A percentile compares a stretch with the other conserved stretches of the same genome.
phyloP scores from a whole-genome alignment of 2,329 filamentous ascomycete genomes.

The Fusarium ramigenum region DNA sequence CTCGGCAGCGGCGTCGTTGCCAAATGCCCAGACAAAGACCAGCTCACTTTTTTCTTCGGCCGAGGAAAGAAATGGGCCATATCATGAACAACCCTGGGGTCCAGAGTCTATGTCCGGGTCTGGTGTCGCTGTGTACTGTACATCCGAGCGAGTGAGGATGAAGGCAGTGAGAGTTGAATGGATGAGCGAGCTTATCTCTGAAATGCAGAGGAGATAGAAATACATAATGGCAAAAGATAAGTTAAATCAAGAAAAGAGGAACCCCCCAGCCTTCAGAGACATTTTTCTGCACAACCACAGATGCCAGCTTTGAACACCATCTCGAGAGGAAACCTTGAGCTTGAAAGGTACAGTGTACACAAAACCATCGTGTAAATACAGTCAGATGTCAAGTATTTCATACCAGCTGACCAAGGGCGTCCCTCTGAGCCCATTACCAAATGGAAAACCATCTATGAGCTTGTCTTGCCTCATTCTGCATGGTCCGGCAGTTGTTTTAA shows the following conservation, averaged over 20 bases:
- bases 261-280: slow-evolving; percentile 28
- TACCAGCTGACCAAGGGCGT: slow-evolving; percentile 37
- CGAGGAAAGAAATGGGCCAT: slow-evolving; percentile 22
- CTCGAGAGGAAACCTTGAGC: background rate
- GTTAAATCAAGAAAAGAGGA: slow-evolving; percentile 36
- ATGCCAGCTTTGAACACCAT: slow-evolving; percentile 27
- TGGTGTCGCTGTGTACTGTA: slow-evolving; percentile 9
- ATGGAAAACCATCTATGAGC: slow-evolving; percentile 39
- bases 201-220: slow-evolving; percentile 48
- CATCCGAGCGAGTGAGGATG: slow-evolving; percentile 29
- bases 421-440: slow-evolving; percentile 44
- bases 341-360: slow-evolving; percentile 19
- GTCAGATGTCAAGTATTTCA: background rate
- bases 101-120: slow-evolving; percentile 2
- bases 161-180: slow-evolving; percentile 22
- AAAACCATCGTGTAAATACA: rapidly evolving
- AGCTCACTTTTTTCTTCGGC: slow-evolving; percentile 15
- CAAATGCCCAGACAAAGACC: slow-evolving; percentile 21
- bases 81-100: slow-evolving; percentile 19
- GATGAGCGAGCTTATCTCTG: slow-evolving; percentile 46
- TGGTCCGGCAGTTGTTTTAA: slow-evolving; percentile 45
- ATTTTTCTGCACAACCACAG: slow-evolving; percentile 29
- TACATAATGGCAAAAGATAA: slow-evolving; percentile 52
- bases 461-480: slow-evolving; percentile 45
- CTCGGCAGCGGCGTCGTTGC: slow-evolving; percentile 31